These are phyloP conservation scores for Eurotiales sp. DNA, from an alignment of 2,329 filamentous ascomycete species.

Conservation along the genomic window DNA sequence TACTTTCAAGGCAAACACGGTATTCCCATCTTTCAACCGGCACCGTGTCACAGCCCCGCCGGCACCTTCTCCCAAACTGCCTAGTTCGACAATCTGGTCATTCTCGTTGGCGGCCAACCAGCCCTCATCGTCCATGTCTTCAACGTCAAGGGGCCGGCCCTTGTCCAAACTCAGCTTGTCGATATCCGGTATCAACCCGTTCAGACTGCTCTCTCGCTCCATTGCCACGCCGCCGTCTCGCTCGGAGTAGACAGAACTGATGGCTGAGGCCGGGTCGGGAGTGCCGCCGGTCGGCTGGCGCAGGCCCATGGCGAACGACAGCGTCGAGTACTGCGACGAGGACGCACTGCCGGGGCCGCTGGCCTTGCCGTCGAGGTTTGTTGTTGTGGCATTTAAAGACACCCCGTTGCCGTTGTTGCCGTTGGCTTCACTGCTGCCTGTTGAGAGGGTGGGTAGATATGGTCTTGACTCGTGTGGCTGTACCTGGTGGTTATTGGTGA, in stretches of 20 bases:
- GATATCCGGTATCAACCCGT: slow-evolving; percentile 70
- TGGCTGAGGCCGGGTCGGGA: slow-evolving; percentile 82
- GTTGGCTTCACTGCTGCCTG: slow-evolving; percentile 3
- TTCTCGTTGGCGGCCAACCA: slow-evolving; percentile 92
- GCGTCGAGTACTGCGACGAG: slow-evolving; percentile 77
- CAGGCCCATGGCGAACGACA: slow-evolving; percentile 74
- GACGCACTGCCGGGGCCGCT: slow-evolving; percentile 82
- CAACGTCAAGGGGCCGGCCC: slow-evolving; percentile 80
- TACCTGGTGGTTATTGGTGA: slow-evolving; percentile 56
- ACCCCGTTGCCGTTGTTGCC: slow-evolving; percentile 45
- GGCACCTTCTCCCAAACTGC: slow-evolving; percentile 87
- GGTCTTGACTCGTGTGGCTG: slow-evolving; percentile 1
- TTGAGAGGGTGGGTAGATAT: background rate
- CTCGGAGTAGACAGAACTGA: slow-evolving; percentile 59
- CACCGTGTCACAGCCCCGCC: slow-evolving; percentile 93
- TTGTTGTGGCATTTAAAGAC: slow-evolving; percentile 80
- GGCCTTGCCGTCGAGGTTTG: slow-evolving; percentile 63
- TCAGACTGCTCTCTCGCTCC: slow-evolving; percentile 78
- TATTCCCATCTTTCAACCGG: slow-evolving; percentile 85
- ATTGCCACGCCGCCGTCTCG: slow-evolving; percentile 67
- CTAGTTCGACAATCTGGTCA: slow-evolving; percentile 81
- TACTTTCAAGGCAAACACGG: slow-evolving; percentile 94
- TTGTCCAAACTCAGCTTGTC: slow-evolving; percentile 79
- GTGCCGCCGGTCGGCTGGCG: slow-evolving; percentile 60
- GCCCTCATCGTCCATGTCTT: slow-evolving; percentile 89